phyloP scores from a whole-genome alignment of 345 rosid genomes.

The Eucalyptus marginata region DNA sequence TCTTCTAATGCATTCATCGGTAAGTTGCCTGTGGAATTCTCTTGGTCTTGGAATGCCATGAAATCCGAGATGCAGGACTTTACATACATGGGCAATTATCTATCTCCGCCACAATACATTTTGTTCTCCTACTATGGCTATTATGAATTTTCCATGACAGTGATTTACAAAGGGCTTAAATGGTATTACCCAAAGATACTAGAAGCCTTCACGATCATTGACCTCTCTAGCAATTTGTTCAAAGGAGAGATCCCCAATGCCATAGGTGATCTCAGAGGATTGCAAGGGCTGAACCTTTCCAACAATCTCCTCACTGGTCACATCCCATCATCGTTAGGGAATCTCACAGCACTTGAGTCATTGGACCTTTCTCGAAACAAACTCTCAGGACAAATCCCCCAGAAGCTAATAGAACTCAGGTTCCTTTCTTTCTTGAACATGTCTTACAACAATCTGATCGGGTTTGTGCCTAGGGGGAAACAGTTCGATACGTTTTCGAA shows the following conservation, averaged over 20 bases:
- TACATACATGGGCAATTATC: not conserved
- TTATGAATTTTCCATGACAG: not conserved
- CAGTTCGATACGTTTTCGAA: not conserved
- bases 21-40: not conserved
- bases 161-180: not conserved
- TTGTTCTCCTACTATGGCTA: rapidly evolving
- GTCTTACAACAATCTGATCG: constrained; percentile 1
- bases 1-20: not conserved
- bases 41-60: constrained; percentile 3
- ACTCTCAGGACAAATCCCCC: not conserved
- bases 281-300: not conserved
- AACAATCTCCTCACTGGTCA: not conserved
- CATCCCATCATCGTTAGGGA: not conserved
- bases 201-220: not conserved
- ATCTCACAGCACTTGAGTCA: not conserved
- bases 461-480: not conserved
- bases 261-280: not conserved
- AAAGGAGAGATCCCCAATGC: not conserved
- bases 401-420: not conserved
- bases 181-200: not conserved
- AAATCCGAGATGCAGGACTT: rapidly evolving
- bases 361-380: not conserved
- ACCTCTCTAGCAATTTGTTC: not conserved
- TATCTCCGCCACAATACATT: rapidly evolving
- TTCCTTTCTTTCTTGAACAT: constrained; percentile 1